Evolutionary conservation across 2,329 filamentous ascomycete species (phyloP).

Genomic region (Cordyceps cateniannulata): DNA sequence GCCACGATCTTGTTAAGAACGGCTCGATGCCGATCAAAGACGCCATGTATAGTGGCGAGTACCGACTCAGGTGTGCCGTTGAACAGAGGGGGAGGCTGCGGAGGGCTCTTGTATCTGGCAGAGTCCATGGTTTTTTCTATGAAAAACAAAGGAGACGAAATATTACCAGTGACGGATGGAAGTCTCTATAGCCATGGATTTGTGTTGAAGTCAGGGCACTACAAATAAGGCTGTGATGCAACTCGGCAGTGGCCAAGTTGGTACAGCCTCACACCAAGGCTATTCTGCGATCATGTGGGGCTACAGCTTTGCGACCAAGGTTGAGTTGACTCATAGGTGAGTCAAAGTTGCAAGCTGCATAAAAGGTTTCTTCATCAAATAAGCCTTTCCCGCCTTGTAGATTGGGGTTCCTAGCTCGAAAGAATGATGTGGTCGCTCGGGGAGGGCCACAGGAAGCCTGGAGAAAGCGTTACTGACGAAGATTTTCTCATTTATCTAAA

Average conservation of each 20-base stretch:
- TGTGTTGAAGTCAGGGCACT: not conserved
- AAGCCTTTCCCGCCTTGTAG: not conserved
- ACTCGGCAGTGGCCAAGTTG: not conserved
- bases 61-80: constrained; percentile 66
- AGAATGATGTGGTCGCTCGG: not conserved
- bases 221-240: not conserved
- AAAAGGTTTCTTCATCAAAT: not conserved
- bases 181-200: too few species aligned
- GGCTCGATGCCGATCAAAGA: constrained; percentile 56
- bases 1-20: constrained; percentile 62
- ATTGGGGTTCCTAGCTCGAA: not conserved
- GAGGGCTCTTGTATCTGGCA: constrained; percentile 62
- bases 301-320: not conserved
- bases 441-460: too few species aligned
- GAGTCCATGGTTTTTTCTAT: constrained; percentile 49
- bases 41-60: constrained; percentile 57
- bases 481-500: not conserved
- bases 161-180: too few species aligned
- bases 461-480: too few species aligned
- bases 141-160: too few species aligned
- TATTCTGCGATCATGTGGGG: not conserved
- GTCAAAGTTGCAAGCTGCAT: not conserved
- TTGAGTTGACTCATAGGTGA: not conserved
- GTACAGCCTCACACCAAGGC: not conserved
- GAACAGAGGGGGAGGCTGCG: constrained; percentile 72